Evolutionary conservation across 2,329 filamentous ascomycete genomes (phyloP), one percentile per base, ranked within the genome.

Genomic region (Diplodia corticola): DNA sequence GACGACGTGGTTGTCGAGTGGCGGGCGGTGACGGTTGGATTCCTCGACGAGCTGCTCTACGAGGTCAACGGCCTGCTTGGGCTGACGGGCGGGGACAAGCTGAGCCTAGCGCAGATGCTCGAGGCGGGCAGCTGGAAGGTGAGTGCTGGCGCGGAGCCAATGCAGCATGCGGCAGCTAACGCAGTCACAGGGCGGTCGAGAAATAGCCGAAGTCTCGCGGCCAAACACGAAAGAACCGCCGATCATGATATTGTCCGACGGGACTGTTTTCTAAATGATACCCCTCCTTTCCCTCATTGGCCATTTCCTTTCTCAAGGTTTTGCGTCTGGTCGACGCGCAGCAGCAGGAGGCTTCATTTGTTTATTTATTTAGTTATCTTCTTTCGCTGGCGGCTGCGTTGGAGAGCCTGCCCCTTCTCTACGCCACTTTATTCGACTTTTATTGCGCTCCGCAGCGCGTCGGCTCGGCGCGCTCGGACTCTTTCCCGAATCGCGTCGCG

Each of bases 61-160:
- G 88, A 91, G 67, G 89, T 93, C 70, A 92, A 91, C 76, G 78
- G 82, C 48, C 80, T 86, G 55, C 78, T 97, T 55, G 87, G 86
- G 65, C 79, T 97, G 48, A 84, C 83, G 7, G 92, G 91, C 3
- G 81, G 86, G 44, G 88, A 94, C 70, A 83, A 84, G 71, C 80
- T 99, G 76, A 91, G 83, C 48, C 79, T 98, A 71, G 88, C 93
- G 5, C 95, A 99, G 77, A 88, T 99, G 81, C 84, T 99, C 20
- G 95, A 98, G 79, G 95, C 94, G 15, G 95, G 95, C 61, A 96
- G 92, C 75, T 99, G 95, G 94, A 98, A 98, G 91, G 93, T 95
- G 78, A 80, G 86, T 57, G 55, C 40, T n/a, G 46, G 15, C 12
- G 69, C 69, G 71, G 67, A 67, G 66, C 15, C 7, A 33, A 24